phyloP scores from a whole-genome alignment of 2,329 filamentous ascomycete genomes.

The Scorias spongiosa region DNA sequence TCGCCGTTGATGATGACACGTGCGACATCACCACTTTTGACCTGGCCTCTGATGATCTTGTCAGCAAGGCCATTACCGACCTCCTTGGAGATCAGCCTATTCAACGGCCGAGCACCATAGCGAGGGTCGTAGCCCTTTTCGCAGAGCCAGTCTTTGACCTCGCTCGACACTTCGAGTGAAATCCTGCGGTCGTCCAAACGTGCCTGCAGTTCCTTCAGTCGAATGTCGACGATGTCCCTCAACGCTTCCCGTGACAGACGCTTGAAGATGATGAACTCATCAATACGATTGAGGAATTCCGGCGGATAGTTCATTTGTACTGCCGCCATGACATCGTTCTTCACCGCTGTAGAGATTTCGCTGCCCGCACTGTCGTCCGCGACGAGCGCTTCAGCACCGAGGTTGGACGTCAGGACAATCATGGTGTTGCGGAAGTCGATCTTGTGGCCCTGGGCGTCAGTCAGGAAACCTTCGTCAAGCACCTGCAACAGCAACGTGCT shows the following conservation, averaged over 20 bases:
- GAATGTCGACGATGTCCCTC: slow-evolving; percentile 85
- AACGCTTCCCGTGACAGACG: slow-evolving; percentile 64
- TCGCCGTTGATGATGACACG: slow-evolving; percentile 48
- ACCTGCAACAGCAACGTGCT: slow-evolving; percentile 84
- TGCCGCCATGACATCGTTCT: slow-evolving; percentile 74
- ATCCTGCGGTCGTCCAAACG: slow-evolving; percentile 79
- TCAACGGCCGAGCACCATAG: slow-evolving; percentile 81
- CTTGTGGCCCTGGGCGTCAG: slow-evolving; percentile 88
- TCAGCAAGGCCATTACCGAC: slow-evolving; percentile 82
- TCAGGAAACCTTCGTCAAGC: slow-evolving; percentile 89
- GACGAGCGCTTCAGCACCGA: slow-evolving; percentile 83
- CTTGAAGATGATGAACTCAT: slow-evolving; percentile 95
- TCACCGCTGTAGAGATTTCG: slow-evolving; percentile 53
- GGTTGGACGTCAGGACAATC: slow-evolving; percentile 89
- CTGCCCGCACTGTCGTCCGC: slow-evolving; percentile 21
- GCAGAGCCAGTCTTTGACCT: slow-evolving; percentile 74
- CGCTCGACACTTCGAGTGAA: slow-evolving; percentile 50
- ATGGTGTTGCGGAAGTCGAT: slow-evolving; percentile 95
- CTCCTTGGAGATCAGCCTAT: slow-evolving; percentile 77
- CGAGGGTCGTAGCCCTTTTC: slow-evolving; percentile 81
- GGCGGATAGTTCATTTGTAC: slow-evolving; percentile 64
- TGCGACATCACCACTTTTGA: slow-evolving; percentile 61
- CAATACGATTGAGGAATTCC: slow-evolving; percentile 91
- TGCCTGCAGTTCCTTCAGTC: slow-evolving; percentile 67
- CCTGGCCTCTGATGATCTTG: slow-evolving; percentile 73